phyloP scores from a whole-genome alignment of 108 stramenopile genomes.

The Conticribra guillardii region DNA sequence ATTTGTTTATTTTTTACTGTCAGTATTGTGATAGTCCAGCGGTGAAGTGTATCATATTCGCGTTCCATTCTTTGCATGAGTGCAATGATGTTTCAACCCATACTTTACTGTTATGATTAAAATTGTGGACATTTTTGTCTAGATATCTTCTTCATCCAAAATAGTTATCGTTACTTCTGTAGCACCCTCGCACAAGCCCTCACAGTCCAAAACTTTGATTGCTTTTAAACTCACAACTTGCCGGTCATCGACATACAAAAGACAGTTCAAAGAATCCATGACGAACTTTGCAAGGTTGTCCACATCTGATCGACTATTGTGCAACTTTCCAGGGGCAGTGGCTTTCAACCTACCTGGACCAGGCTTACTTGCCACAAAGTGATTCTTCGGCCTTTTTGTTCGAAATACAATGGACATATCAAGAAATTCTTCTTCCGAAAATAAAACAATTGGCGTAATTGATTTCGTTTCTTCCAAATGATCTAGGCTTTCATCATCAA shows the following conservation, averaged over 20 bases:
- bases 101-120: too few species aligned
- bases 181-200: conserved; percentile 64
- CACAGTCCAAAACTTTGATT: conserved; percentile 73
- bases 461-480: not conserved
- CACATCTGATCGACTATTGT: conserved; percentile 63
- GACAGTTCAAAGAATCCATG: conserved; percentile 78
- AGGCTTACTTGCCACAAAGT: conserved; percentile 61
- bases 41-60: too few species aligned
- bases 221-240: conserved; percentile 72
- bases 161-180: conserved; percentile 58
- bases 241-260: conserved; percentile 79
- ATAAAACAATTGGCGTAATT: conserved; percentile 18
- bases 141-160: conserved; percentile 48
- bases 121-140: too few species aligned
- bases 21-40: too few species aligned
- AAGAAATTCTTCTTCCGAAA: conserved; percentile 44
- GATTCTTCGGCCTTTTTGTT: conserved; percentile 74
- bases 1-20: too few species aligned
- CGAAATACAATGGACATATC: conserved; percentile 66
- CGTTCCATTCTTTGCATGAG: too few species aligned
- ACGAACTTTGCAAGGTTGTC: conserved; percentile 90
- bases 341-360: conserved; percentile 55
- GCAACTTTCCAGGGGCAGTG: conserved; percentile 47
- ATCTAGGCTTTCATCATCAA: conserved; percentile 24
- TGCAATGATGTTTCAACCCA: too few species aligned